These are phyloP conservation scores for Neocucurbitaria cava DNA, from an alignment of 2,329 filamentous ascomycete genomes.

Conservation along the genomic window DNA sequence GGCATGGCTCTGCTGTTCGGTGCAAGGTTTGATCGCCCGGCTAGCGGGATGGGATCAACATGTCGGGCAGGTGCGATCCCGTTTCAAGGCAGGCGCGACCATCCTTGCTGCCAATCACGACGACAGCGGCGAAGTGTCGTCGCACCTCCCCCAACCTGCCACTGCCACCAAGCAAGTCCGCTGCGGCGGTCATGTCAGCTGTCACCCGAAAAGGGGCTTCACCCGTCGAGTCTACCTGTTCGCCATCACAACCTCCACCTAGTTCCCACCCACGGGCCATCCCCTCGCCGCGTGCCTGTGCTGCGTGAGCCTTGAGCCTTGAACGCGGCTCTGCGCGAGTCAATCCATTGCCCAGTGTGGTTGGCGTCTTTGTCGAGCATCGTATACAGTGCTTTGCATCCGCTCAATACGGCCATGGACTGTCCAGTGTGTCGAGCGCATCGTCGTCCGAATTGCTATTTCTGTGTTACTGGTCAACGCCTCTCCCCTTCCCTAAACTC, in stretches of 20 bases:
- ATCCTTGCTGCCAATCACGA: constrained; percentile 44
- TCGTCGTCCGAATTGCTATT: constrained; percentile 27
- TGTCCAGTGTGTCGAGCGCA: not conserved
- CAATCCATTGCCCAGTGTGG: not conserved
- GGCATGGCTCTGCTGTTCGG: constrained; percentile 12
- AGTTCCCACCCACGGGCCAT: not conserved
- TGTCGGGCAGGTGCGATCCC: constrained; percentile 27
- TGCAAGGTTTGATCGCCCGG: constrained; percentile 43
- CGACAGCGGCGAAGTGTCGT: constrained; percentile 17
- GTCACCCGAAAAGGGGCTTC: constrained; percentile 27
- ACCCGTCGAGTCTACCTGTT: not conserved
- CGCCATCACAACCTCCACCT: not conserved
- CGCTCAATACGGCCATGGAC: constrained; percentile 2
- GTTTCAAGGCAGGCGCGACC: constrained; percentile 23
- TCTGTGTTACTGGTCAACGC: constrained; percentile 34
- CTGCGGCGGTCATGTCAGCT: constrained; percentile 25
- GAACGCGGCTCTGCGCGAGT: constrained; percentile 28
- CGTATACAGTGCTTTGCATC: constrained; percentile 32
- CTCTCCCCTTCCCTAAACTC: constrained; percentile 30
- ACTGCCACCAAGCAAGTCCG: constrained; percentile 21
- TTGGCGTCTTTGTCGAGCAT: constrained; percentile 19
- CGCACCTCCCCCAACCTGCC: constrained; percentile 37
- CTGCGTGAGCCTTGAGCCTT: no score
- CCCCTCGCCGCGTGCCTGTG: constrained; percentile 5
- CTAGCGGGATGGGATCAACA: constrained; percentile 32